phyloP scores from a whole-genome alignment of 148 eudicot species.

The Spergularia marina region DNA sequence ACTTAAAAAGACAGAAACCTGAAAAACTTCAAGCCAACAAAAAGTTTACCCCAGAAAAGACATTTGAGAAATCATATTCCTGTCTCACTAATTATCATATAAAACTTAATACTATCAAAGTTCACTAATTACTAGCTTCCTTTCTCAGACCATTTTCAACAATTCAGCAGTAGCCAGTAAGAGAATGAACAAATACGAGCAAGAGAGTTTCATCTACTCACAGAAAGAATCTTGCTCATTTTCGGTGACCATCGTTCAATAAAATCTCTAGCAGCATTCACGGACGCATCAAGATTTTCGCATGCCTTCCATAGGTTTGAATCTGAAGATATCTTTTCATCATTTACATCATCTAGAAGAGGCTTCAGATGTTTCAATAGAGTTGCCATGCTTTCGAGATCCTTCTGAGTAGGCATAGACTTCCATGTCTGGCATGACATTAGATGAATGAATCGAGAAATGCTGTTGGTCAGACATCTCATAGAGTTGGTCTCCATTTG shows the following conservation, averaged over 20 bases:
- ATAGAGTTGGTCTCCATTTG: constrained; percentile 69
- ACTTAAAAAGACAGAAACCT: too few species aligned
- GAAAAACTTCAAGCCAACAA: too few species aligned
- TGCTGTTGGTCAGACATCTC: constrained; percentile 73
- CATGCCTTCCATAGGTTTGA: constrained; percentile 55
- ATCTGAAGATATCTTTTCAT: constrained; percentile 43
- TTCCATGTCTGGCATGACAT: constrained; percentile 61
- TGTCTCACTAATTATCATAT: too few species aligned
- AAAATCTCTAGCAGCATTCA: constrained; percentile 77
- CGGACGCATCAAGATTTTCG: constrained; percentile 63
- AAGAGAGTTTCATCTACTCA: constrained; percentile 36
- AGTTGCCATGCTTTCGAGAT: constrained; percentile 40
- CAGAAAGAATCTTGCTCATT: constrained; percentile 64
- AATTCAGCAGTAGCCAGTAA: background rate
- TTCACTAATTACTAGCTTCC: too few species aligned
- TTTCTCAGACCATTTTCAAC: too few species aligned
- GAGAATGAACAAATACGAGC: background rate
- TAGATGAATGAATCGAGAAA: constrained; percentile 84
- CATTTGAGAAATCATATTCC: too few species aligned
- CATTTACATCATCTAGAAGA: constrained; percentile 57
- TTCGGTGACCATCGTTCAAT: constrained; percentile 73
- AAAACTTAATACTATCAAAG: too few species aligned
- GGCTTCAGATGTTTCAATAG: constrained; percentile 69
- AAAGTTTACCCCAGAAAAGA: too few species aligned
- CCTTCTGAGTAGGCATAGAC: constrained; percentile 52